Evolutionary conservation across 371 early-diverging fungal species (phyloP), one percentile per base, ranked within the genome.

Genomic region (Mortierella sp.): DNA sequence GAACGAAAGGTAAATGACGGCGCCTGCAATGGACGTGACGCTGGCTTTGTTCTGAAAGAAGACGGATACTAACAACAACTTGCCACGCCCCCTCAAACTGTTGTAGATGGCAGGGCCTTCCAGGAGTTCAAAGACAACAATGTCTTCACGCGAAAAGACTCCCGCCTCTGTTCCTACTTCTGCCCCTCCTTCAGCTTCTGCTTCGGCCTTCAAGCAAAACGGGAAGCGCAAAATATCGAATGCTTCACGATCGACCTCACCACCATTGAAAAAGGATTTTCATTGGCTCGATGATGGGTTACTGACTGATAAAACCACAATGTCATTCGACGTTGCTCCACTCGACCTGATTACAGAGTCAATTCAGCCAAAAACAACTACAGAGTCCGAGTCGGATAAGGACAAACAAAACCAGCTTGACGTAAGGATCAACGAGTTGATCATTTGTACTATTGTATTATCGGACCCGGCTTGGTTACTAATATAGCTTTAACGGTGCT

Each of bases 291-390:
- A 47, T 39, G 63, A 58, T 10, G n/a, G n/a, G 16, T 28, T 50
- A 14, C 47, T 46, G 14, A 46, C 50, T 4, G 38, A 58, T 6
- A 55, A 63, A 31, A 61, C 64, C 4, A 68, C 64, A 8, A 74
- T 74, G 74, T 74, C 74, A 7, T 74, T 74, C 39, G 68, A 74
- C 43, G 74, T 74, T 1, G 74, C 68, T 7, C 45, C 68, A 3
- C 48, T 71, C 14, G 74, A 74, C 28, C 48, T 74, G 24, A 65
- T 50, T 0, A 49, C 58, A n/a, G 61, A 58, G 31, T 7, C 54
- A 18, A 31, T 51, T 6, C 38, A 43, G 8, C 54, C 58, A 31
- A 67, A 67, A 31, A 13, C 54, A 0, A 43, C 45, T 3, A 26
- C 43, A 8, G 58, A 55, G 9, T 42, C 46, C 5, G 54, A 57